A percentile compares a stretch with the other conserved stretches of the same genome.
Conservation (phyloP, 257 asterid genomes). For the Echites panduratus region DNA sequence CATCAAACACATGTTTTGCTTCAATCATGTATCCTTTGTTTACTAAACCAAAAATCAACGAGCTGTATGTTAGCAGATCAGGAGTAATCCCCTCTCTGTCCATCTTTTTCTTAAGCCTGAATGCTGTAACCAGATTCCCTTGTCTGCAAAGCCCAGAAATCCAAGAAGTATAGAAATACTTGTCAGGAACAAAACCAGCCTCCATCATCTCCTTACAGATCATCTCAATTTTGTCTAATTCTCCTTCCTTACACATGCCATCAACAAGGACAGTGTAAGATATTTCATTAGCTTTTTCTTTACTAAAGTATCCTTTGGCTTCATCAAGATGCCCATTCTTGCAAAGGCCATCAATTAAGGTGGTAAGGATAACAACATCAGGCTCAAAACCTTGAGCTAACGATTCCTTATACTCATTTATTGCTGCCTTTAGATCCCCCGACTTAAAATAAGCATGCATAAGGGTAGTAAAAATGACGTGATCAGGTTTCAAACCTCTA, state of each 20-base stretch:
- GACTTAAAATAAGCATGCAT: slow-evolving; percentile 13
- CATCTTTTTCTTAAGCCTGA: slow-evolving; percentile 19
- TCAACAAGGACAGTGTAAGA: slow-evolving; percentile 17
- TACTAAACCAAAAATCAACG: slow-evolving; percentile 20
- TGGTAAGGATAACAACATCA: slow-evolving; percentile 17
- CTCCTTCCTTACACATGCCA: slow-evolving; percentile 22
- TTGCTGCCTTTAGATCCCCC: slow-evolving; percentile 13
- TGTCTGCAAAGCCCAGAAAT: slow-evolving; percentile 23
- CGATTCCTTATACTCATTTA: slow-evolving; percentile 19
- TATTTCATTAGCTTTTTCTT: slow-evolving; percentile 19
- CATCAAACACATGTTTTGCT: slow-evolving; percentile 19
- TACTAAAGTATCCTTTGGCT: slow-evolving; percentile 15
- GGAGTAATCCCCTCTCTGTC: slow-evolving; percentile 5
- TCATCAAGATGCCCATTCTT: slow-evolving; percentile 18
- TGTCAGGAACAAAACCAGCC: slow-evolving; percentile 22
- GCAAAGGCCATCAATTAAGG: slow-evolving; percentile 21
- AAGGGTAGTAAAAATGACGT: slow-evolving; percentile 10
- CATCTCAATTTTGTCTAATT: slow-evolving; percentile 17
- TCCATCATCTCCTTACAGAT: slow-evolving; percentile 17
- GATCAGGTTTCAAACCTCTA: slow-evolving; percentile 13
- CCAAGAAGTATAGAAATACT: slow-evolving; percentile 23
- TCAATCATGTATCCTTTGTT: slow-evolving; percentile 24
- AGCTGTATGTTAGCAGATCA: slow-evolving; percentile 20
- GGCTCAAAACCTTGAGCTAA: slow-evolving; percentile 14
- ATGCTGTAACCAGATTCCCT: slow-evolving; percentile 20